Evolutionary conservation across 495 filamentous ascomycete genomes (phyloP).

Genomic region (Neohortaea acidophila): DNA sequence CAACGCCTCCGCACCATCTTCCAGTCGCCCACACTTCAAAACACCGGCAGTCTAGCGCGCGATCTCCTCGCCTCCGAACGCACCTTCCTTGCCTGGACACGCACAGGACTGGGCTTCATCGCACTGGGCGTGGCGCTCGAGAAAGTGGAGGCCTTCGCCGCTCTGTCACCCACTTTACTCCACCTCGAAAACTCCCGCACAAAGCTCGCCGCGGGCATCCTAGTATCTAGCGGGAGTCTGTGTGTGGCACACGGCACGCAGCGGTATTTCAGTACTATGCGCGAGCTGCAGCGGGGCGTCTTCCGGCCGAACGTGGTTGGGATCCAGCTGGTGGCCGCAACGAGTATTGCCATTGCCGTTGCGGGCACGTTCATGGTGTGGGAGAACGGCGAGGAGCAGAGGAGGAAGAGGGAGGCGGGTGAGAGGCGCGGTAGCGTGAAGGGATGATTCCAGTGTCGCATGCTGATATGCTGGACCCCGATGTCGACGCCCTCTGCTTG

Average conservation of each 20-base stretch:
- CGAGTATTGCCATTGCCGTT: constrained; percentile 13
- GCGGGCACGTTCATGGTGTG: constrained; percentile 12
- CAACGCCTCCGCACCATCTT: constrained; percentile 10
- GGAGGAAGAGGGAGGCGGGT: too few relatives aligned
- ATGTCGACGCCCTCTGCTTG: too few relatives aligned
- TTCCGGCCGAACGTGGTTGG: constrained; percentile 18
- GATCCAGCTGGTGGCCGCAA: constrained; percentile 2
- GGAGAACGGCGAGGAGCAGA: constrained; percentile 10
- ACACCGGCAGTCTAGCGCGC: constrained; percentile 27
- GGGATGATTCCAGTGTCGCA: too few relatives aligned
- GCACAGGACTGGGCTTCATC: constrained; percentile 39
- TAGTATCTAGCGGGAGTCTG: constrained; percentile 17
- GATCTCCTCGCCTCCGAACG: constrained; percentile 41
- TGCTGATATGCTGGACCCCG: too few relatives aligned
- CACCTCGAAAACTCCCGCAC: constrained; percentile 8
- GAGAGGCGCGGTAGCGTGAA: too few relatives aligned
- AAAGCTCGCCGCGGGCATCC: constrained; percentile 9
- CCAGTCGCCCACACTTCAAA: constrained; percentile 14
- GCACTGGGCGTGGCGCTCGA: constrained; percentile 32
- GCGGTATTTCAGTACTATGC: constrained; percentile 21
- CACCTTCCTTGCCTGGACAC: constrained; percentile 40
- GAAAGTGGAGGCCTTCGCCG: constrained; percentile 16
- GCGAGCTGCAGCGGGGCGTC: constrained; percentile 16
- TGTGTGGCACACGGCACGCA: constrained; percentile 19
- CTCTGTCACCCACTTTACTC: constrained; percentile 13